A percentile compares a stretch with the other conserved stretches of the same genome.
Evolutionary conservation across 345 rosid species (phyloP).

Genomic region (Eucalyptus viminalis): DNA sequence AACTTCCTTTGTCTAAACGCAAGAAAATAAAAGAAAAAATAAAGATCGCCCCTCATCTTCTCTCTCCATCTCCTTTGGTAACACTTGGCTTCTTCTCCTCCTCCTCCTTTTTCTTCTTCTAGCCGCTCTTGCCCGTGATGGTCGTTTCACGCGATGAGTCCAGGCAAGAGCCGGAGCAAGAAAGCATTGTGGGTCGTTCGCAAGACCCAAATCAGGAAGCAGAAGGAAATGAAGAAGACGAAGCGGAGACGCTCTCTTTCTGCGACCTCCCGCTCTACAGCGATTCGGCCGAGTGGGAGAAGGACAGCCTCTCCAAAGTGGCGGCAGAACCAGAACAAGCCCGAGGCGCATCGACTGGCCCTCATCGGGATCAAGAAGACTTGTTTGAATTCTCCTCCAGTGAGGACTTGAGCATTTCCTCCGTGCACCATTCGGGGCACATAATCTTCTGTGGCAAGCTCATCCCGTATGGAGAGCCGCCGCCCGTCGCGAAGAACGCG

Average conservation of each 20-base stretch:
- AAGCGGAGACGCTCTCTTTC: conserved; percentile 1
- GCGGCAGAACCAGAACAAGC: neutral
- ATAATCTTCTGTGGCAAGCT: conserved; percentile 6
- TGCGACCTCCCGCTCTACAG: conserved; percentile 1
- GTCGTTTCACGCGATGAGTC: neutral
- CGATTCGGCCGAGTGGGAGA: neutral
- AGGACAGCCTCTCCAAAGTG: neutral
- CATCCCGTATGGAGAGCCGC: neutral
- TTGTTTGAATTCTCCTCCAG: conserved; percentile 1
- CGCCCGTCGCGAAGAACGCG: neutral
- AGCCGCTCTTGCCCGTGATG: neutral
- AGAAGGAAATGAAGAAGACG: neutral
- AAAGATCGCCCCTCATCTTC: neutral
- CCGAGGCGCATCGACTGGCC: neutral
- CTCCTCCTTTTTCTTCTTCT: neutral
- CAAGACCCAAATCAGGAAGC: neutral
- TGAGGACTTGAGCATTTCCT: neutral
- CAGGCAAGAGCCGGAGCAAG: neutral
- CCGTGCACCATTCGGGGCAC: neutral
- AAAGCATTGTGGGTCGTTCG: neutral
- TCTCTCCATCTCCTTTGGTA: neutral
- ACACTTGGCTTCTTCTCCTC: neutral
- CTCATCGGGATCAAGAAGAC: neutral
- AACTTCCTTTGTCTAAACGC: neutral
- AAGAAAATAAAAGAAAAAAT: neutral